Conservation (phyloP, 352 stramenopile species). For the Globisporangium acanthophoron region DNA sequence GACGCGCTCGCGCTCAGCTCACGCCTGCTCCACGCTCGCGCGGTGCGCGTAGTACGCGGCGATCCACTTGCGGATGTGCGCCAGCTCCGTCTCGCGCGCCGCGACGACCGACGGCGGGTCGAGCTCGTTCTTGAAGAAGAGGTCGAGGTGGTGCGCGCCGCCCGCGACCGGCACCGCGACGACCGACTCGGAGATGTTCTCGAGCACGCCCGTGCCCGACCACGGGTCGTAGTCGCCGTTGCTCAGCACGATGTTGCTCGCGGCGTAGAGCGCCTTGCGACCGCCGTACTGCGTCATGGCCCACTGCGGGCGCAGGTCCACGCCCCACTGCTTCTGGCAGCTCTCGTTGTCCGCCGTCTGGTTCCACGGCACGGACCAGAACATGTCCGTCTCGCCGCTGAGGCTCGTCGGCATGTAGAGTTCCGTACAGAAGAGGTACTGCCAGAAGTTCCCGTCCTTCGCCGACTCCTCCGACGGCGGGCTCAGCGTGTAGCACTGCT, state of each 20-base stretch:
- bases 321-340: slow-evolving; percentile 61
- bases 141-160: slow-evolving; percentile 86
- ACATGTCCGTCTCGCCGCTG: slow-evolving; percentile 83
- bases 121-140: slow-evolving; percentile 87
- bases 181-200: slow-evolving; percentile 58
- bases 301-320: slow-evolving; percentile 62
- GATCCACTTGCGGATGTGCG: slow-evolving; percentile 83
- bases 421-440: slow-evolving; percentile 77
- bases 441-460: slow-evolving; percentile 61
- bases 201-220: slow-evolving; percentile 83
- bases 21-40: slow-evolving; percentile 3
- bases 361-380: slow-evolving; percentile 72
- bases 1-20: background rate
- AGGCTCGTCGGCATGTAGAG: slow-evolving; percentile 63
- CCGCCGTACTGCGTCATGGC: slow-evolving; percentile 67
- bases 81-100: slow-evolving; percentile 64
- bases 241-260: slow-evolving; percentile 93
- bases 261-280: slow-evolving; percentile 47
- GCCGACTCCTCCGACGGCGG: slow-evolving; percentile 51
- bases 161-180: slow-evolving; percentile 63
- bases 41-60: slow-evolving; percentile 41
- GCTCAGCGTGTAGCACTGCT: slow-evolving; percentile 46
- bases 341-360: slow-evolving; percentile 46
- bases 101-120: slow-evolving; percentile 74
- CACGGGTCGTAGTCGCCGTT: slow-evolving; percentile 94